Evolutionary conservation across 164 flowering plant species (phyloP).

Genomic region (Malania oleifera): DNA sequence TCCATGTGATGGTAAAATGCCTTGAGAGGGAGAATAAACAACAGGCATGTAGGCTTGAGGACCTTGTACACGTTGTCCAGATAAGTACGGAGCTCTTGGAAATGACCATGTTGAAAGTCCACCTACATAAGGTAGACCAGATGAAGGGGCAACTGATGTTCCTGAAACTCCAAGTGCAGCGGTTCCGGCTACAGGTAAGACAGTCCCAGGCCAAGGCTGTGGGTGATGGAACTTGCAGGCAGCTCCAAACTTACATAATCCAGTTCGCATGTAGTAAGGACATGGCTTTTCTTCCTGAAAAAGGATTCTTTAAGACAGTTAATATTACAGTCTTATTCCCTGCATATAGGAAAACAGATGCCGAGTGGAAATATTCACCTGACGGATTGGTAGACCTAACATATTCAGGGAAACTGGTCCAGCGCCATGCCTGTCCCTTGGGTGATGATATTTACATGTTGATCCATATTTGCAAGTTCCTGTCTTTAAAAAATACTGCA

Average conservation of each 20-base stretch:
- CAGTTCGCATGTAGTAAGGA: conserved; percentile 61
- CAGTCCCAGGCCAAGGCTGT: conserved; percentile 44
- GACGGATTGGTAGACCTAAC: conserved; percentile 61
- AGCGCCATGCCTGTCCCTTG: conserved; percentile 53
- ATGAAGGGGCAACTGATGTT: conserved; percentile 31
- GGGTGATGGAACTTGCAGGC: conserved; percentile 90
- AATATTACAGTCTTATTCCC: no score
- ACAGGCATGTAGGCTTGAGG: conserved; percentile 46
- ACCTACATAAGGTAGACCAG: conserved; percentile 40
- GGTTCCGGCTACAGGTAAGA: conserved; percentile 27
- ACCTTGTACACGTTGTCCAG: conserved; percentile 42
- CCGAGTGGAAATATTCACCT: conserved; percentile 30
- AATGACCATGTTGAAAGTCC: conserved; percentile 50
- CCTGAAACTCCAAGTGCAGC: conserved; percentile 36
- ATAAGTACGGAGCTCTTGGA: conserved; percentile 40
- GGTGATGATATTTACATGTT: conserved; percentile 74
- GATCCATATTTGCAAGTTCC: conserved; percentile 71
- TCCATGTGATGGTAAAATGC: conserved; percentile 44
- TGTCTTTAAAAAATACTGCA: conserved; percentile 70
- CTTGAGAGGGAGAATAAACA: conserved; percentile 52
- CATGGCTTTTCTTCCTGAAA: conserved; percentile 65
- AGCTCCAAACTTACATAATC: conserved; percentile 67
- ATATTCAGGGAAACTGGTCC: conserved; percentile 48
- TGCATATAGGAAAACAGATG: background rate
- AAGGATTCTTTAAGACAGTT: background rate